Percentiles rank a stretch among this genome's conserved stretches.
Evolutionary conservation across 139 green algal genomes (phyloP).

Genomic region (Chlamydomonas sp.): DNA sequence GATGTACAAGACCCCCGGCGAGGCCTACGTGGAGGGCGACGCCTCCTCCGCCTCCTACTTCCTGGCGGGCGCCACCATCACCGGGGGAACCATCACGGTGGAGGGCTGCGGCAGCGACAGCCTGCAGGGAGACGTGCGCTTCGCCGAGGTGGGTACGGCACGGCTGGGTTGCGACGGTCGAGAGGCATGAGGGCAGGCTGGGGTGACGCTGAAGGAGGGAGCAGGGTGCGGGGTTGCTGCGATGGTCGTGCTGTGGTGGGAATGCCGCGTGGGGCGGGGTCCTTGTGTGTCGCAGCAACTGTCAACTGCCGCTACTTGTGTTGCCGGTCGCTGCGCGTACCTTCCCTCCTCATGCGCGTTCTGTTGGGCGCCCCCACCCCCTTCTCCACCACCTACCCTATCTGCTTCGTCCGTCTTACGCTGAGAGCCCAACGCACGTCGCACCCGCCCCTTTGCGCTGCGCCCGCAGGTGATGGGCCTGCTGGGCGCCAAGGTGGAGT

Average conservation of each 20-base stretch:
- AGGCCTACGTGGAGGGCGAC: slow-evolving; percentile 96
- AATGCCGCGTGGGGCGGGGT: no score
- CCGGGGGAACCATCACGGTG: slow-evolving; percentile 87
- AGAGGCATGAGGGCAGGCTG: no score
- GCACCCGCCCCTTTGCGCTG: background rate
- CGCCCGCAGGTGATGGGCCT: slow-evolving; percentile 87
- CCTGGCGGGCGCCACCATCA: slow-evolving; percentile 92
- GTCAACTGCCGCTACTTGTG: no score
- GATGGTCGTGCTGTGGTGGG: background rate
- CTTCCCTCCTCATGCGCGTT: background rate
- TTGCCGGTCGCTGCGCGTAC: no score
- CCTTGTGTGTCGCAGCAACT: no score
- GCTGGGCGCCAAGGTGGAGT: slow-evolving; percentile 96
- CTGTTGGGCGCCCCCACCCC: background rate
- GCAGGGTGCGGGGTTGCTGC: no score
- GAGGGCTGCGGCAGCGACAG: slow-evolving; percentile 94
- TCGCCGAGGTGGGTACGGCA: slow-evolving; percentile 72
- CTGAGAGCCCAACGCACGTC: background rate
- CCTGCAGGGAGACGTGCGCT: slow-evolving; percentile 95
- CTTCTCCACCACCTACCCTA: background rate
- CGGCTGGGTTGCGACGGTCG: background rate
- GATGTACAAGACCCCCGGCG: slow-evolving; percentile 90
- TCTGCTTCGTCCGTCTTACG: no score
- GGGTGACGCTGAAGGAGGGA: no score
- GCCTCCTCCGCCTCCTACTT: slow-evolving; percentile 97